Conservation (phyloP, 2,329 filamentous ascomycete genomes). For the Podosphaera xanthii region DNA sequence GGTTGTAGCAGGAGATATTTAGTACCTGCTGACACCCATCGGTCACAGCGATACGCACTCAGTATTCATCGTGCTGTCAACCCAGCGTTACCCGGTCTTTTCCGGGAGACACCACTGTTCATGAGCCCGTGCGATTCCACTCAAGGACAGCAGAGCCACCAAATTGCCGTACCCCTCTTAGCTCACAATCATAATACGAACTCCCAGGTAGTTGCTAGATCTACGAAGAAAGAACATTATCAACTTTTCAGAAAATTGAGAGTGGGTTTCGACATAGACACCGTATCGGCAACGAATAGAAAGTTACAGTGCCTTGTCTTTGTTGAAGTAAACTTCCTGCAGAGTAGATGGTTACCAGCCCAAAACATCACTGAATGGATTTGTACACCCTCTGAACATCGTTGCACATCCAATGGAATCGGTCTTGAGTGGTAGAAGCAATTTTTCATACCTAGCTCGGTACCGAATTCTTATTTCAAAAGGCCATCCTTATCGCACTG, state of each 20-base stretch:
- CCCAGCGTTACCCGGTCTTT: not conserved
- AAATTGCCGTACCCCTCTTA: not conserved
- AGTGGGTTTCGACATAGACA: too few relatives aligned
- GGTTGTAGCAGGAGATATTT: not conserved
- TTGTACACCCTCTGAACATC: not conserved
- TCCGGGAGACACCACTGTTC: not conserved
- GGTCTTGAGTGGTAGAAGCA: not conserved
- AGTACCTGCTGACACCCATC: not conserved
- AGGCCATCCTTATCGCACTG: not conserved
- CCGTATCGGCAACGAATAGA: too few relatives aligned
- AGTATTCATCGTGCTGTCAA: not conserved
- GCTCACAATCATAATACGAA: not conserved
- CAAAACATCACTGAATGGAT: too few relatives aligned
- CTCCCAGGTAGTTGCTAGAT: too few relatives aligned
- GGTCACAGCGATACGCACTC: not conserved
- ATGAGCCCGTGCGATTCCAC: not conserved
- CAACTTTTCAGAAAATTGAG: too few relatives aligned
- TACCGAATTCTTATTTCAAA: not conserved
- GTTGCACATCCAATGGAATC: not conserved
- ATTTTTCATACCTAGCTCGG: not conserved
- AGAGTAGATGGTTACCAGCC: too few relatives aligned
- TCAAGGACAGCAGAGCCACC: not conserved
- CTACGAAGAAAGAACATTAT: too few relatives aligned
- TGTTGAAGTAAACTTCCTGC: too few relatives aligned
- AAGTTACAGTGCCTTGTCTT: too few relatives aligned